Percentiles rank a stretch among this genome's conserved stretches.
Evolutionary conservation across 208 protist species (phyloP).

Genomic region (Trichomonas vaginalis): DNA sequence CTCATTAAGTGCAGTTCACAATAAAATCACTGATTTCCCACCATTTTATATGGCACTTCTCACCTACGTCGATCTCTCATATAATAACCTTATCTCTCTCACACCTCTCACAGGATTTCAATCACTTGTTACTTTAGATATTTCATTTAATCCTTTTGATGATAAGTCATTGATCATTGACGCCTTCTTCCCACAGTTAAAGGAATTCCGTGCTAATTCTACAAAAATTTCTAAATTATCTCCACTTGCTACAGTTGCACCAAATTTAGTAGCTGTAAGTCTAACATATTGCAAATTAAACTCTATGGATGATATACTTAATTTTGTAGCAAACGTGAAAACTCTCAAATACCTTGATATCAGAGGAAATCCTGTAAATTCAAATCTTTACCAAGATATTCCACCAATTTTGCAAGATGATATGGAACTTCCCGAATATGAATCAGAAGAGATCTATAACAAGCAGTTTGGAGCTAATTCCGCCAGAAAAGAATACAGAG

Average conservation of each 20-base stretch:
- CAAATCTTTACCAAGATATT: background rate
- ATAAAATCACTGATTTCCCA: background rate
- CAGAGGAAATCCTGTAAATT: background rate
- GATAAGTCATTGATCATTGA: background rate
- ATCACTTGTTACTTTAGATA: background rate
- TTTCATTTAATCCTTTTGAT: background rate
- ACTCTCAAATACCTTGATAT: background rate
- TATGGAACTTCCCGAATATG: background rate
- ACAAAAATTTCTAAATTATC: slow-evolving; percentile 13
- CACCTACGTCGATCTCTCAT: background rate
- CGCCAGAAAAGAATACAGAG: background rate
- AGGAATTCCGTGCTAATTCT: background rate
- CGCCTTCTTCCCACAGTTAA: background rate
- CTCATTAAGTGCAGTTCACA: background rate
- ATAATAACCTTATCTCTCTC: background rate
- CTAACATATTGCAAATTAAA: background rate
- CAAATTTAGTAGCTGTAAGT: background rate
- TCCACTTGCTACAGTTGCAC: background rate
- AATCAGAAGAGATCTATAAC: background rate
- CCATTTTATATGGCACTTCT: slow-evolving; percentile 4
- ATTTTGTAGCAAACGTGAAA: background rate
- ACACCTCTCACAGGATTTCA: background rate
- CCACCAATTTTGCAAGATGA: background rate
- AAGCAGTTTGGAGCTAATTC: background rate
- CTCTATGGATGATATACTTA: background rate